phyloP scores from a whole-genome alignment of 202 grass and related monocot species.

The Elaeis oleifera region DNA sequence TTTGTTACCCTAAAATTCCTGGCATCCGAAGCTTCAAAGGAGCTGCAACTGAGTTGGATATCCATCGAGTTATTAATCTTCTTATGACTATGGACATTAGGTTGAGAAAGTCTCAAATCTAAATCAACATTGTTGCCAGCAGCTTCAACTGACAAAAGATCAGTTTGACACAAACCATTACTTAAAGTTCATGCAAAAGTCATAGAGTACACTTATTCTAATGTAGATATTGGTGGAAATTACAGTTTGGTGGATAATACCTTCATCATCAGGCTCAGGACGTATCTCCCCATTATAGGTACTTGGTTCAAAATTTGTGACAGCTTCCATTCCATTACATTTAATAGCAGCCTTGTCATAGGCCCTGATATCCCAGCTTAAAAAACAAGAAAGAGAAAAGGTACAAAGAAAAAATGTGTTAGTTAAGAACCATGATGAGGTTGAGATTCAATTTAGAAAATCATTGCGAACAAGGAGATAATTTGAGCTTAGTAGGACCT shows the following conservation, averaged over 20 bases:
- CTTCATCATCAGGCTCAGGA: background rate
- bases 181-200: background rate
- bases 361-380: background rate
- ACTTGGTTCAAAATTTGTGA: constrained; percentile 21
- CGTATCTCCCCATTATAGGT: background rate
- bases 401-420: background rate
- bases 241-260: background rate
- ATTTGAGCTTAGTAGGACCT: constrained; percentile 4
- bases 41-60: background rate
- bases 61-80: background rate
- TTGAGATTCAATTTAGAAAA: background rate
- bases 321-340: constrained; percentile 18
- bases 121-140: constrained; percentile 3
- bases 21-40: background rate
- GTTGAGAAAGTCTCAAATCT: constrained; percentile 10
- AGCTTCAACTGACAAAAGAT: background rate
- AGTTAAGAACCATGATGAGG: too few species aligned
- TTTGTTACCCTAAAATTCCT: constrained; percentile 5
- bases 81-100: background rate
- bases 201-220: background rate
- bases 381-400: background rate
- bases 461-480: background rate
- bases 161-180: background rate
- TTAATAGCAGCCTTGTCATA: constrained; percentile 23
- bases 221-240: background rate